Base-by-base conservation (phyloP, 179 eudicot genomes). In the Spinacia oleracea region DNA sequence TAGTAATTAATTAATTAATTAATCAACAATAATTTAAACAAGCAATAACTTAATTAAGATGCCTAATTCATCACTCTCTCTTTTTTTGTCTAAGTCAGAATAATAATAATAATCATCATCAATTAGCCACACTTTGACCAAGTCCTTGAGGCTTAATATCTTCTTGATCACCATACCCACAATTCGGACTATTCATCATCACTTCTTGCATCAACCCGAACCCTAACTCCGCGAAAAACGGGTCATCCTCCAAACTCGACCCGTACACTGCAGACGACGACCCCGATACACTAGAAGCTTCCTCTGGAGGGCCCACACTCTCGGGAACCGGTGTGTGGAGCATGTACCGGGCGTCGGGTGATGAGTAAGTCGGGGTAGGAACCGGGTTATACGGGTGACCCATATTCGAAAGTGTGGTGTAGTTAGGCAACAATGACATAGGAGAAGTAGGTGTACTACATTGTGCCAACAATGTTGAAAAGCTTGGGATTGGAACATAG, bases 131-230 rank as follows among this genome's bases (percentile, higher is more conserved):
- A 73, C 81, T 80, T 63, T 81, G 81, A 78, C 79, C 84, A 78
- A 78, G 79, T 60, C 79, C 81, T 34, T 75, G 79, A 38, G 82
- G 82, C 79, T 82, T 82, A 75, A 75, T 64, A 71, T 82, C 85
- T 42, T 75, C 79, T 60, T 70, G 77, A 75, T 75, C 78, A 79
- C 51, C 79, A 60, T 74, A 74, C 1, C 38, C 56, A 78, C 85
- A 78, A 78, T 34, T 64, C 29, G 81, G 66, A n/a, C 50, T 38
- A 38, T 3, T 74, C 48, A 74, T 68, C 76, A 77, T 70, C 10
- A 73, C 78, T 58, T 78, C 75, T 78, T 82, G 84, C 16, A 78
- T 34, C 6, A 75, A 27, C 40, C 82, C 85, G 20, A 79, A 82
- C 11, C 85, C 85, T 5, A 82, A 66, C 60, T 82, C 85, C 0